Evolutionary conservation across 2,329 filamentous ascomycete genomes (phyloP), one percentile per base, ranked within the genome.

Genomic region (Anisogramma anomala): DNA sequence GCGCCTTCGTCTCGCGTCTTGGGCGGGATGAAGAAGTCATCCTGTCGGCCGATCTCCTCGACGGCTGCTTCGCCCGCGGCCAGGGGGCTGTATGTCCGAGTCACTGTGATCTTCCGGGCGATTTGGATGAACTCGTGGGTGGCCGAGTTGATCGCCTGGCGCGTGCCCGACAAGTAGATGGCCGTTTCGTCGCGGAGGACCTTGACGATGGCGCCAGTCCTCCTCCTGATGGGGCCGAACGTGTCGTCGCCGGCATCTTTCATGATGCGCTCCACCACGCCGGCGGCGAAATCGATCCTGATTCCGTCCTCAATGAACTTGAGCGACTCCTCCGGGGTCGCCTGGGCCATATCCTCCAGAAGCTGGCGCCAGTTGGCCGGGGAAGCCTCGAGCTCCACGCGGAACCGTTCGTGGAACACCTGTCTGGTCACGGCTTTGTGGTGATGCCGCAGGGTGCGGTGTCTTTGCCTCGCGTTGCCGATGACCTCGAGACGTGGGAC

Each of bases 301-400:
- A 58, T 48, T 2, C 43, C 48, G 20, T 52, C 45, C 18, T 47
- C 46, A 33, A 42, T 14, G 33, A 35, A 39, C 6, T 46, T 20
- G 20, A 30, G 37, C 15, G 17, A 33, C 17, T 46, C 20, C 23
- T 35, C 38, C 19, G 52, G 52, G 11, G 65, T 69, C 48, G 52
- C 58, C 11, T 51, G 50, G 46, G 56, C 57, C 44, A 72, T 56
- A 3, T 59, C 46, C 7, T 52, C 45, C 30, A 71, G 57, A 9
- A 62, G 60, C 5, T 53, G 47, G 11, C 55, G 58, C 67, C 67
- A 72, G 43, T 63, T 55, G 1, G 59, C 36, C n/a, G 38, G 18
- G 1, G 2, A 3, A 2, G 33, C 25, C 7, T 18, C 30, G 6
- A 31, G 3, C 6, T 44, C 37, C 14, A 15, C 47, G 43, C 58